Evolutionary conservation across 2,329 filamentous ascomycete species (phyloP), one percentile per base, ranked within the genome.

Genomic region (Calcarisporium arbuscula): DNA sequence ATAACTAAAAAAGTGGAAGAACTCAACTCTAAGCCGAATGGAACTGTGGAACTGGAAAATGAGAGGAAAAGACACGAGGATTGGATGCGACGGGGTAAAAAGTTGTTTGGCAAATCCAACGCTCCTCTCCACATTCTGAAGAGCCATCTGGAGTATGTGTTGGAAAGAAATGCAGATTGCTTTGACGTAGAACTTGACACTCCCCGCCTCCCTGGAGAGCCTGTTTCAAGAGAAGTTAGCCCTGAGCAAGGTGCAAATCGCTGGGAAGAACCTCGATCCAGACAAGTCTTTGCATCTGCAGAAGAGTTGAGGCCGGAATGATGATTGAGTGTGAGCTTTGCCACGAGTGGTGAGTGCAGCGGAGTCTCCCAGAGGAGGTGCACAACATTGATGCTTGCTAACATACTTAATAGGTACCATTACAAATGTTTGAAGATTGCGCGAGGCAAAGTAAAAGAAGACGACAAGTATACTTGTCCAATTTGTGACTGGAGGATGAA

Each of bases 291-390:
- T 98, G 92, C 60, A 95, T 98, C 47, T 98, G 92, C 62, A 80
- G 92, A 40, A 86, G 82, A 43, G 77, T 87, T 6, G 92, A 98
- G 60, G 88, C 90, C 23, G 92, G 92, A 33, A 94, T 96, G 83
- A 98, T 98, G 92, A 96, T 98, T 50, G 92, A 98, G 61, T 98
- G 92, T 57, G 92, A 96, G 57, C 71, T 95, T 25, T 98, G 92
- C 60, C 90, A 95, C 52, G 92, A 98, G 65, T 98, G 92, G 92
- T 89, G 59, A 67, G 80, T 67, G 8, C 12, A 19, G 14, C n/a
- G n/a, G n/a, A n/a, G n/a, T n/a, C n/a, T n/a, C n/a, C n/a, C n/a
- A n/a, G n/a, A n/a, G n/a, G n/a, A n/a, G n/a, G n/a, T n/a, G n/a
- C n/a, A n/a, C n/a, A n/a, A n/a, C n/a, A n/a, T 14, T 6, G 11